Conservation (phyloP, 208 protist genomes). For the Angomonas deanei region DNA sequence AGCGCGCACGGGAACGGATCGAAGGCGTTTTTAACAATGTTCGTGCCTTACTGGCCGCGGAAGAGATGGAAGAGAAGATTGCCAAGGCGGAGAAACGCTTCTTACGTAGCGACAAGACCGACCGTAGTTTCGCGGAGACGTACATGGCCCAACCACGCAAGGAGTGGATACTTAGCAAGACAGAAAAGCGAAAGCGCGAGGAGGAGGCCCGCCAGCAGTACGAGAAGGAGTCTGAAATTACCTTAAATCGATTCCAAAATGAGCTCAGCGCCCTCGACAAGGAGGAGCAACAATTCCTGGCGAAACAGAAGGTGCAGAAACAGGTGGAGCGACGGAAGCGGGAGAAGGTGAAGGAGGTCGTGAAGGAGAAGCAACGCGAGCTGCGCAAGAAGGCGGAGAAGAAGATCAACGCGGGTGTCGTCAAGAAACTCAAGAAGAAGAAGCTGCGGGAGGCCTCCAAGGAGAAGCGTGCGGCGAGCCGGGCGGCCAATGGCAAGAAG, state of each 20-base stretch:
- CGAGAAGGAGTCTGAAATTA: constrained; percentile 86
- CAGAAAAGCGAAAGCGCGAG: constrained; percentile 29
- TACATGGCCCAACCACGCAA: constrained; percentile 39
- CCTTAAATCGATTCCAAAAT: constrained; percentile 79
- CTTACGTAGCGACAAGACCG: not conserved
- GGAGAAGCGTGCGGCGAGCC: constrained; percentile 55
- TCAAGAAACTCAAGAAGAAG: constrained; percentile 87
- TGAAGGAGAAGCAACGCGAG: constrained; percentile 45
- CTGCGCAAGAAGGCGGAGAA: constrained; percentile 69
- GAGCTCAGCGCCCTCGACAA: constrained; percentile 58
- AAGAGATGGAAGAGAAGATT: constrained; percentile 36
- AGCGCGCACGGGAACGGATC: constrained; percentile 10
- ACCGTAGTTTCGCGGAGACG: constrained; percentile 16
- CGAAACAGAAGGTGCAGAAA: constrained; percentile 40
- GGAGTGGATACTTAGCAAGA: constrained; percentile 71
- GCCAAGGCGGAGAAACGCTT: constrained; percentile 70
- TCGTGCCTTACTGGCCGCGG: constrained; percentile 32
- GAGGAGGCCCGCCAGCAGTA: constrained; percentile 36
- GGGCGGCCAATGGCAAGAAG: constrained; percentile 47
- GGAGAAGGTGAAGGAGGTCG: constrained; percentile 40
- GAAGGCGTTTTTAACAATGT: constrained; percentile 31
- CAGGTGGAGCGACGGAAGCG: constrained; percentile 52
- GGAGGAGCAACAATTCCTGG: constrained; percentile 54
- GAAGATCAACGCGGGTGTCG: constrained; percentile 66
- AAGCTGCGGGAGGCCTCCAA: constrained; percentile 68